Conservation (phyloP, 805 yeast species). For the Lipomyces chichibuensis region DNA sequence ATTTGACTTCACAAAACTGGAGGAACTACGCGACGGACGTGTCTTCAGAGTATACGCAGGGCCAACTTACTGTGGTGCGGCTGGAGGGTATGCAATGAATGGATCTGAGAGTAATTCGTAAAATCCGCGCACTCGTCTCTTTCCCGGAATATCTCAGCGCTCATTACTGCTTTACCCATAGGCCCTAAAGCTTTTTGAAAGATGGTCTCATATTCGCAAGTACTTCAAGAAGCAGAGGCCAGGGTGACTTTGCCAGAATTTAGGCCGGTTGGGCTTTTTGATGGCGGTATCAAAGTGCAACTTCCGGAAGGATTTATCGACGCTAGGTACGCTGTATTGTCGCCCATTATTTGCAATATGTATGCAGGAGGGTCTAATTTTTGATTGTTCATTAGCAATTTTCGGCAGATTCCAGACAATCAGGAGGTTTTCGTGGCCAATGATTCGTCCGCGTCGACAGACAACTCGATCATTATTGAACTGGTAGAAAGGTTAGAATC, state of each 20-base stretch:
- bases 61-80: too few relatives aligned
- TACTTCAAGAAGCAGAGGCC: conserved; percentile 12
- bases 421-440: conserved; percentile 82
- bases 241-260: conserved; percentile 19
- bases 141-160: neutral
- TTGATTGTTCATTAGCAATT: conserved; percentile 44
- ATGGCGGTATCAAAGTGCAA: conserved; percentile 72
- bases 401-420: conserved; percentile 87
- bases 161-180: neutral
- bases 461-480: conserved; percentile 48
- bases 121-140: too few relatives aligned
- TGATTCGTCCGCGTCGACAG: conserved; percentile 36
- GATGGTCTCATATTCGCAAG: conserved; percentile 17
- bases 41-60: too few relatives aligned
- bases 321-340: conserved; percentile 50
- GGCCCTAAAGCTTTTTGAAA: too few relatives aligned
- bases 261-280: conserved; percentile 55
- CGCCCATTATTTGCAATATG: neutral
- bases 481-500: conserved; percentile 47
- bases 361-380: neutral
- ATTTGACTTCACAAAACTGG: neutral
- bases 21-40: neutral
- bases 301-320: conserved; percentile 69
- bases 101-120: too few relatives aligned
- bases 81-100: too few relatives aligned